Conservation (phyloP, 768 basidiomycete genomes). For the Boletus sp. region DNA sequence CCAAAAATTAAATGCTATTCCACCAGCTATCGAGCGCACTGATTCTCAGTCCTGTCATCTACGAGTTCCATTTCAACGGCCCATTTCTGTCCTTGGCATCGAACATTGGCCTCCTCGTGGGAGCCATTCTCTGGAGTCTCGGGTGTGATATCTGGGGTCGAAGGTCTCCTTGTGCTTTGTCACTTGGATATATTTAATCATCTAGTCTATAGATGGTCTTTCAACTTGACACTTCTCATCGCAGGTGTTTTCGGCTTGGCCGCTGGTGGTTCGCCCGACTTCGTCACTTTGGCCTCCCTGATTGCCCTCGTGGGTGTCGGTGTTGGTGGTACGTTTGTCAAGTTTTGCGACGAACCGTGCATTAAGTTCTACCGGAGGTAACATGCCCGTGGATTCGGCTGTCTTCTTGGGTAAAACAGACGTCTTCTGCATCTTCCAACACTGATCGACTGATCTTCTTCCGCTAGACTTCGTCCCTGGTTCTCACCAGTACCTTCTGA, state of each 20-base stretch:
- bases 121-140: constrained; percentile 47
- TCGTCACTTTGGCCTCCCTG: constrained; percentile 47
- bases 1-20: background rate
- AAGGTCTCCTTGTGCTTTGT: constrained; percentile 26
- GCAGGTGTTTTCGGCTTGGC: constrained; percentile 51
- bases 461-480: constrained; percentile 47
- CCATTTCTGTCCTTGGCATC: constrained; percentile 50
- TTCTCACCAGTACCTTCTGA: constrained; percentile 56
- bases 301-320: constrained; percentile 45
- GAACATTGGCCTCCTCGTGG: constrained; percentile 52
- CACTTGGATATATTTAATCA: background rate
- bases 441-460: constrained; percentile 1
- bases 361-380: constrained; percentile 31
- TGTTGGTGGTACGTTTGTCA: constrained; percentile 38
- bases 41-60: constrained; percentile 44
- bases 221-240: constrained; percentile 54
- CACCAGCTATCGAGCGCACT: constrained; percentile 40
- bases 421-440: background rate
- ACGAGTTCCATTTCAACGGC: constrained; percentile 46
- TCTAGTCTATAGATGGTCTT: constrained; percentile 38
- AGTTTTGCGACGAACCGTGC: background rate
- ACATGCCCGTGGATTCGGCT: constrained; percentile 53
- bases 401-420: constrained; percentile 43
- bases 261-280: constrained; percentile 45
- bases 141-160: constrained; percentile 53